Base-by-base conservation (phyloP, 2,329 filamentous ascomycete species). In the Trichoderma pleuroti region DNA sequence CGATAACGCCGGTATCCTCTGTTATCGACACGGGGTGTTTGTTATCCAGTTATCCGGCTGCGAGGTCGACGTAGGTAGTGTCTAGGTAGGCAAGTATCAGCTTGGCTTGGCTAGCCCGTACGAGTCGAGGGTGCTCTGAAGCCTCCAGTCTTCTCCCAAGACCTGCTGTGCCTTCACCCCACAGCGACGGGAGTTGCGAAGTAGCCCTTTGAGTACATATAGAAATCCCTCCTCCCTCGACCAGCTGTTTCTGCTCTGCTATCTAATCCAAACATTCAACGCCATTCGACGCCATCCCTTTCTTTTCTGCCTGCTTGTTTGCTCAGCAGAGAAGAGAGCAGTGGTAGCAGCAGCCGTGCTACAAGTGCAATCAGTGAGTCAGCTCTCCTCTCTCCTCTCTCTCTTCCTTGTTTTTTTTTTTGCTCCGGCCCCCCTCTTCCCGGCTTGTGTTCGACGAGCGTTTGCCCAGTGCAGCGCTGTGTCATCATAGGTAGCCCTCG, bases 151-250 rank as follows among this genome's bases (percentile, higher is more conserved):
- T 52, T 21, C 34, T 12, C 46, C 11, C 21, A 12, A n/a, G 42
- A 49, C 42, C n/a, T 49, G n/a, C n/a, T n/a, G n/a, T n/a, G n/a
- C 16, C n/a, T 0, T 1, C 60, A 57, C 63, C 64, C 64, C 70
- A 73, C 72, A 71, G 72, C 52, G n/a, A n/a, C n/a, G 70, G 72
- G 72, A 72, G n/a, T n/a, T n/a, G n/a, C 74, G 71, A 67, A 71
- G 71, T 54, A 68, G 73, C 74, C 73, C 70, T 71, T 71, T 71
- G 72, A 77, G 73, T 78, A 78, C 68, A 49, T 70, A 71, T 77
- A 78, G 72, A 74, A 74, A 71, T 70, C 71, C 74, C 65, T 75
- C 75, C 76, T 78, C 76, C 32, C 56, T 49, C 69, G 57, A 72
- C 71, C 72, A 71, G 70, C 71, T 73, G 72, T 72, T 69, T 75